These are phyloP conservation scores for Picochlorum sp. DNA, from an alignment of 139 green algal genomes.

Conservation along the genomic window DNA sequence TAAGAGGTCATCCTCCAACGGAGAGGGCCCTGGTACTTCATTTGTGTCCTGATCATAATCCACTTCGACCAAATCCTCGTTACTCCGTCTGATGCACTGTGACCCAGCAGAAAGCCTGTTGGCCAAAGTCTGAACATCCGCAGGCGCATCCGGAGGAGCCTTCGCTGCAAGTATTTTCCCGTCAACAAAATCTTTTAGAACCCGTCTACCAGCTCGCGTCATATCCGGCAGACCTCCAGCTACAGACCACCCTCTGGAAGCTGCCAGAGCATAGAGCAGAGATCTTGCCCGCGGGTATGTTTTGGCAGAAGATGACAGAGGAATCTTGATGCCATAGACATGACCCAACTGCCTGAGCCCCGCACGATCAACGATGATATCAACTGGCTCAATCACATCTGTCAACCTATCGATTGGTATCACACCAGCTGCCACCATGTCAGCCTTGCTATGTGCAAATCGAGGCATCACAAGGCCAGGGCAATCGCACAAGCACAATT, in stretches of 20 bases:
- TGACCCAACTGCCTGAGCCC: conserved; percentile 45
- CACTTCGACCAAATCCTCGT: neutral
- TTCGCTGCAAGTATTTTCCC: conserved; percentile 82
- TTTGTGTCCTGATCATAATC: neutral
- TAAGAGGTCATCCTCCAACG: conserved; percentile 8
- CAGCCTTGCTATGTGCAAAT: conserved; percentile 75
- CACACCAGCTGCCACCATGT: conserved; percentile 93
- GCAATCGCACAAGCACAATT: conserved; percentile 80
- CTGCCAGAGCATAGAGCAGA: conserved; percentile 45
- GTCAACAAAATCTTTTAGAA: conserved; percentile 83
- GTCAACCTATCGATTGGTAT: conserved; percentile 94
- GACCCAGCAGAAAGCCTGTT: neutral
- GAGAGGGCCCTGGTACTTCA: too few species aligned
- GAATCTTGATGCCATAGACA: conserved; percentile 66
- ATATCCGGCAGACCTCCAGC: conserved; percentile 81
- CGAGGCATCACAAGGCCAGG: conserved; percentile 88
- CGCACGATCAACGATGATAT: conserved; percentile 48
- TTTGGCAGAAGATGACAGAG: conserved; percentile 14
- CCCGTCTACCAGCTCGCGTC: conserved; percentile 49
- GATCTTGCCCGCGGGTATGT: conserved; percentile 35
- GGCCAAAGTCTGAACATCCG: neutral
- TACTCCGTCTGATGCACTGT: neutral
- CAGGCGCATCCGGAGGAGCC: conserved; percentile 44
- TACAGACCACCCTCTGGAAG: conserved; percentile 52
- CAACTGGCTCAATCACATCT: conserved; percentile 67